Base-by-base conservation (phyloP, 768 basidiomycete genomes). In the Serpula lacrymans region DNA sequence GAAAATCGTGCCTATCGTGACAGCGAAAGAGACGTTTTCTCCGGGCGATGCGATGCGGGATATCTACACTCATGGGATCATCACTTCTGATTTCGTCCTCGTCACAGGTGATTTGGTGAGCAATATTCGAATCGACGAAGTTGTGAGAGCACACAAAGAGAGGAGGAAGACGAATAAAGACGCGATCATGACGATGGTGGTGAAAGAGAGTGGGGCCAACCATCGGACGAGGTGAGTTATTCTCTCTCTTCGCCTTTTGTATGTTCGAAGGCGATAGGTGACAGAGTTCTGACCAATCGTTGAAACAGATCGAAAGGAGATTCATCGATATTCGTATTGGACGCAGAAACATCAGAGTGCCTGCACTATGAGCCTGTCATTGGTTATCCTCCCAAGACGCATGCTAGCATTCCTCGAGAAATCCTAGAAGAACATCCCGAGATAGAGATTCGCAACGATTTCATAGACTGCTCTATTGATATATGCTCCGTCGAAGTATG, bases 151-250 rank as follows among this genome's bases (percentile, higher is more conserved):
- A 48, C 95, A 97, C 69, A 92, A 86, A 71, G 87, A 88, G 60
- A 70, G 92, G 37, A 72, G 91, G 46, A 84, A 83, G 62, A 77
- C 71, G 45, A 90, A 94, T 63, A 89, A 90, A 68, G 88, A 97
- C 58, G 88, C 86, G 27, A 91, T 93, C 55, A 93, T 99, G 91
- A 93, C 92, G 20, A 91, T 98, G 72, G 91, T 90, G 11, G 86
- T 88, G 43, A 89, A 88, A 63, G 82, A 86, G 63, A 79, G 79
- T 50, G 85, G 84, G 11, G 72, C 71, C 6, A 65, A 58, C 46
- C 89, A 88, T 64, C 70, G 86, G 34, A 87, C 87, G 34, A 78
- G 84, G 88, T 86, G 49, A 39, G 77, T 61, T 13, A 34, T 16
- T 34, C 14, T 36, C 30, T 40, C 29, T 14, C 20, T 34, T 34